Conservation (phyloP, 257 asterid species). For the Misopates orontium region DNA sequence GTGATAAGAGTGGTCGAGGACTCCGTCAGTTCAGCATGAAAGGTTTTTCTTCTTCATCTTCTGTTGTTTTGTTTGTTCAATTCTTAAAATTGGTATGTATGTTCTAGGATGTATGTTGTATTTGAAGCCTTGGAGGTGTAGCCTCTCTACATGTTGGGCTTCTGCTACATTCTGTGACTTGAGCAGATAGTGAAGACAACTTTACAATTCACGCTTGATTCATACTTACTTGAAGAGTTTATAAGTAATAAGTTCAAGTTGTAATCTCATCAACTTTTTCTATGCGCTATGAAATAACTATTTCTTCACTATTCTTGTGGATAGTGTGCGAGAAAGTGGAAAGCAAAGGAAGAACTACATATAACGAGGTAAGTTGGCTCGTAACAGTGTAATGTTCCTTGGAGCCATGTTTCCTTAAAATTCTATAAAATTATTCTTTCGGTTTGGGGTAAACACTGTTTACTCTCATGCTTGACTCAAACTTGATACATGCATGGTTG, state of each 20-base stretch:
- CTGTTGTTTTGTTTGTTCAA: conserved; percentile 7
- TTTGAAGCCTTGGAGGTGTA: conserved; percentile 5
- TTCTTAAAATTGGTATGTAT: neutral
- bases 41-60: conserved; percentile 45
- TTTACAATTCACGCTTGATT: neutral
- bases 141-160: neutral
- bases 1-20: conserved; percentile 96
- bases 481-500: no score
- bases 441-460: neutral
- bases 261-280: conserved; percentile 17
- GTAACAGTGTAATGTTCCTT: neutral
- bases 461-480: no score
- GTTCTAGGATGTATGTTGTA: neutral
- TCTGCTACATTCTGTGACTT: conserved; percentile 5
- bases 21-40: conserved; percentile 99
- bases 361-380: conserved; percentile 77
- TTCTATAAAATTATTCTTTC: neutral
- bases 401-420: neutral
- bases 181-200: conserved; percentile 19
- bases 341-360: conserved; percentile 99
- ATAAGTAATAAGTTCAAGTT: neutral
- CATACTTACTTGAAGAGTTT: neutral
- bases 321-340: conserved; percentile 97
- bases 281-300: conserved; percentile 23
- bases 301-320: conserved; percentile 33